Percentiles rank a stretch among this genome's conserved stretches.
Conservation (phyloP, 163 green algal species). For the Chlorella variabilis region DNA sequence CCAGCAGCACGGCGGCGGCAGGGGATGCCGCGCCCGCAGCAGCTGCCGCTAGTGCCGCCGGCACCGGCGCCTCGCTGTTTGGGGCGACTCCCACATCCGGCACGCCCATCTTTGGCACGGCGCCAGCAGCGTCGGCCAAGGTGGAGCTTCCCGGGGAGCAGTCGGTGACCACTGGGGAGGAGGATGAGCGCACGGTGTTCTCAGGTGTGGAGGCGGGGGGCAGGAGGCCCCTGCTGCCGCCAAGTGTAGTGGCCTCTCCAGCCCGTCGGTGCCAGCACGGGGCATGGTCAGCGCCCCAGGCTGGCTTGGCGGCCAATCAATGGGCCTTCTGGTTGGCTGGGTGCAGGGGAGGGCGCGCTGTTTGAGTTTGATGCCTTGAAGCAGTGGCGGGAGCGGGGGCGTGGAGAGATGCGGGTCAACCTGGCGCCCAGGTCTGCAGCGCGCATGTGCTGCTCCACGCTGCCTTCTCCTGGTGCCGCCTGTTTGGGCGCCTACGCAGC, state of each 20-base stretch:
- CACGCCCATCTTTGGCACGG: conserved; percentile 33
- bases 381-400: conserved; percentile 86
- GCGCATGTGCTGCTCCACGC: too few relatives aligned
- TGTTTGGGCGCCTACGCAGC: background rate
- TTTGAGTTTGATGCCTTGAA: conserved; percentile 87
- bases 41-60: background rate
- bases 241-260: too few relatives aligned
- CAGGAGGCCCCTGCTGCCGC: background rate
- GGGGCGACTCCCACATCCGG: conserved; percentile 15
- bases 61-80: conserved; percentile 32
- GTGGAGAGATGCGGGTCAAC: conserved; percentile 87
- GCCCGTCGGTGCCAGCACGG: too few relatives aligned
- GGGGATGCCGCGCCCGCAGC: background rate
- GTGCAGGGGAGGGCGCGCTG: conserved; percentile 75
- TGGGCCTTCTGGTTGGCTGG: too few relatives aligned
- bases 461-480: too few relatives aligned
- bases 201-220: conserved; percentile 40
- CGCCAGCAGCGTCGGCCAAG: background rate
- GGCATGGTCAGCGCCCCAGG: too few relatives aligned
- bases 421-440: conserved; percentile 33
- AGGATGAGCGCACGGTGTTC: conserved; percentile 79
- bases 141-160: conserved; percentile 25
- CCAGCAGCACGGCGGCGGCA: background rate
- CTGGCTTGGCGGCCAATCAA: too few relatives aligned
- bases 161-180: conserved; percentile 74